These are phyloP conservation scores for Trichoderma harzianum DNA, from an alignment of 2,329 filamentous ascomycete species.

Conservation along the genomic window DNA sequence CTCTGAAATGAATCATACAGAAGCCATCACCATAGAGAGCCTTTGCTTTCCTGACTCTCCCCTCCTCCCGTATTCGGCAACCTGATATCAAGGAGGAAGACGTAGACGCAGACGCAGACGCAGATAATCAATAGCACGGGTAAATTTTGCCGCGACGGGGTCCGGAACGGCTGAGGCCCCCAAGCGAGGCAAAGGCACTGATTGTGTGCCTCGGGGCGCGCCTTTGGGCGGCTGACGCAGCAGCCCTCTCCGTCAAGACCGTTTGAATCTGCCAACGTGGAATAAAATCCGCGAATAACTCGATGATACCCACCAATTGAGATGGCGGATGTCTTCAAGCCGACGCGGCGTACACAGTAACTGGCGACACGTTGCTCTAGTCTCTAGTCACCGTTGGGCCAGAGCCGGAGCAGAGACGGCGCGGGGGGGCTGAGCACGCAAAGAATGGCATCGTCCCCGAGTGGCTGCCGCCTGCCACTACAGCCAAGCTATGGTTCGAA, in stretches of 20 bases:
- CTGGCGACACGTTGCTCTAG: background rate
- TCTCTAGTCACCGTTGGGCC: background rate
- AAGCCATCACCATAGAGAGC: background rate
- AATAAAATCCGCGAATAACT: background rate
- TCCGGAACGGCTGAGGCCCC: constrained; percentile 1
- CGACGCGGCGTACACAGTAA: background rate
- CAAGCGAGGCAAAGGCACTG: background rate
- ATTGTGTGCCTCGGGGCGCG: background rate
- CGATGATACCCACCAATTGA: background rate
- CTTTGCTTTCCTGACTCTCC: background rate
- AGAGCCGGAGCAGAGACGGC: background rate
- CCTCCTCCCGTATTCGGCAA: background rate
- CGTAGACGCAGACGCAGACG: background rate
- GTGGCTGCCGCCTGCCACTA: background rate
- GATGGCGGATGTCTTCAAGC: background rate
- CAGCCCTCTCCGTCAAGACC: background rate
- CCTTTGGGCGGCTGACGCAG: background rate
- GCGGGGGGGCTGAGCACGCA: background rate
- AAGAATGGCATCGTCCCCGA: background rate
- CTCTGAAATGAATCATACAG: background rate
- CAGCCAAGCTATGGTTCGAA: background rate
- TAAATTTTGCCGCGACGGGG: background rate
- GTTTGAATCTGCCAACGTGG: background rate
- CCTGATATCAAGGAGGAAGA: background rate
- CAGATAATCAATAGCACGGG: background rate